A percentile compares a stretch with the other conserved stretches of the same genome.
These are phyloP conservation scores for Paraleonurus japonicus DNA, from an alignment of 257 asterid species.

Conservation along the genomic window DNA sequence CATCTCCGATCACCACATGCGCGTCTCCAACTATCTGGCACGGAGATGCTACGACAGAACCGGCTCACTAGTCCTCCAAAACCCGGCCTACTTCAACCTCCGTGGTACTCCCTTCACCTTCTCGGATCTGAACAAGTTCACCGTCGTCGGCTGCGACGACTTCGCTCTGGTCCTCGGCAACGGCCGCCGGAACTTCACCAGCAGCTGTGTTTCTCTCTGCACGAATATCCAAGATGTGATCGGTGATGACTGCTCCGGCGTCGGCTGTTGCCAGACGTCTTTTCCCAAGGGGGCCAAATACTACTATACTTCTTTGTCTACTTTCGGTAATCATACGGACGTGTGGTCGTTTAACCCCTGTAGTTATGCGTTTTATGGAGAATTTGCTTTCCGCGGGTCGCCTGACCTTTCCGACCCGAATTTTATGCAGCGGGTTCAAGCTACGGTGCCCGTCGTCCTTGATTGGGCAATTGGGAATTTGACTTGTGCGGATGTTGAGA, in stretches of 20 bases:
- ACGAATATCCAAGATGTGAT: constrained; percentile 31
- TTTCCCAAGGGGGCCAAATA: constrained; percentile 45
- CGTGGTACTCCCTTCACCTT: constrained; percentile 41
- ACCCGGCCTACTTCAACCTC: constrained; percentile 30
- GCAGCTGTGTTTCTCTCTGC: constrained; percentile 59
- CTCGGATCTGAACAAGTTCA: constrained; percentile 52
- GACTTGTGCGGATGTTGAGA: constrained; percentile 40
- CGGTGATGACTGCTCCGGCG: constrained; percentile 52
- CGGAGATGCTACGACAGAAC: constrained; percentile 38
- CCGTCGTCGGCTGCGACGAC: constrained; percentile 68
- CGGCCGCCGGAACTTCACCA: constrained; percentile 29
- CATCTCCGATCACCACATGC: constrained; percentile 53
- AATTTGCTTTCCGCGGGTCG: constrained; percentile 53
- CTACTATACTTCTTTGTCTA: not conserved
- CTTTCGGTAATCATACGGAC: constrained; percentile 28
- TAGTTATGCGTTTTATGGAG: constrained; percentile 70
- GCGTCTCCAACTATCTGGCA: constrained; percentile 47
- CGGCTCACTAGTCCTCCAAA: constrained; percentile 13
- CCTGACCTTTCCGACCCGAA: constrained; percentile 51
- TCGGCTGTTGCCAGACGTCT: constrained; percentile 73
- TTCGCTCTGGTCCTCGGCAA: constrained; percentile 33
- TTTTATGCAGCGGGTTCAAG: constrained; percentile 29
- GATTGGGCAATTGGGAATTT: constrained; percentile 73
- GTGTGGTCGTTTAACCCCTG: constrained; percentile 51
- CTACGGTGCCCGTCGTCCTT: constrained; percentile 48